Evolutionary conservation across 352 stramenopile genomes (phyloP).

Genomic region (Globisporangium yorkense): DNA sequence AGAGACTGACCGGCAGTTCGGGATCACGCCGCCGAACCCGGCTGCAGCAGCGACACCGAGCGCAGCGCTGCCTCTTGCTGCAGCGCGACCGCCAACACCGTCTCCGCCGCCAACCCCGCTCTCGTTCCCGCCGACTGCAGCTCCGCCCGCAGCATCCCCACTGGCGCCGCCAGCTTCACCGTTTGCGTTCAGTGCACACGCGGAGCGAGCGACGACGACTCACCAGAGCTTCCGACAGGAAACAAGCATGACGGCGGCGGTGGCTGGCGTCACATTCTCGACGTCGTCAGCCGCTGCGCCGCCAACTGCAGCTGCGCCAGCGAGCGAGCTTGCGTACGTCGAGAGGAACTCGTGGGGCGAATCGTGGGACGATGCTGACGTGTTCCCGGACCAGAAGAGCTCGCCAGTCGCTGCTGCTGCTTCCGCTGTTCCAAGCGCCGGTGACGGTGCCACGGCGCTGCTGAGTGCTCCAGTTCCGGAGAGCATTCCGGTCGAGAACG

Average conservation of each 20-base stretch:
- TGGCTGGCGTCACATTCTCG: not conserved
- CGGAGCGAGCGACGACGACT: not conserved
- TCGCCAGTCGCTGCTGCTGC: not conserved
- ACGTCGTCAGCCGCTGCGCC: conserved; percentile 9
- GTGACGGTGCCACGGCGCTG: not conserved
- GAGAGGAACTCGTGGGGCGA: conserved; percentile 15
- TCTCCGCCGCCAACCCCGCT: not conserved
- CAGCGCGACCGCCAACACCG: not conserved
- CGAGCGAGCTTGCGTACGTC: conserved; percentile 15
- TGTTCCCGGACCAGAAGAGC: conserved; percentile 8
- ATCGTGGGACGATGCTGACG: conserved; percentile 11
- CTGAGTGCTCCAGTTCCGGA: conserved; percentile 6
- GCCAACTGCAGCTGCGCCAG: conserved; percentile 6
- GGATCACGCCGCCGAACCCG: conserved; percentile 12
- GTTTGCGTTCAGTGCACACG: not conserved
- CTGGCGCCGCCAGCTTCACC: not conserved
- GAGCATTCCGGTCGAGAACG: conserved; percentile 21
- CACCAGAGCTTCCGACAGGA: not conserved
- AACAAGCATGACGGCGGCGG: not conserved
- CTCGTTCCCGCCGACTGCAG: not conserved
- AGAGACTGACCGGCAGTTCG: conserved; percentile 19
- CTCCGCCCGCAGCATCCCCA: not conserved
- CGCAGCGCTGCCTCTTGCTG: not conserved
- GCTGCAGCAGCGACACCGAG: not conserved
- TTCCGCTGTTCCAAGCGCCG: not conserved